phyloP scores from a whole-genome alignment of 192 early-diverging fungal genomes.

The Obelidium mucronatum region DNA sequence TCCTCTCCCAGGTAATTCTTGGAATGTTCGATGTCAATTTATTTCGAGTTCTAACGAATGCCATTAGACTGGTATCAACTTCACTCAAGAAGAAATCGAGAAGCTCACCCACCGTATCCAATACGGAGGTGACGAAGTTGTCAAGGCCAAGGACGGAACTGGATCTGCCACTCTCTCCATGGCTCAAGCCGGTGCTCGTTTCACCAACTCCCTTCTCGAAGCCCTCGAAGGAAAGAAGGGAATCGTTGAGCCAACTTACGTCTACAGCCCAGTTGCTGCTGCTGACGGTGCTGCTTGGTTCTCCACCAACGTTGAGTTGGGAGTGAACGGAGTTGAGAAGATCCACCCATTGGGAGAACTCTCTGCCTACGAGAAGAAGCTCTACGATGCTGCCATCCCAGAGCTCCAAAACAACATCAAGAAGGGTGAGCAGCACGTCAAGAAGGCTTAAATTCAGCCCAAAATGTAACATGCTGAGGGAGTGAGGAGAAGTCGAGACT shows the following conservation, averaged over 20 bases:
- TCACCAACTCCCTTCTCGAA: conserved; percentile 86
- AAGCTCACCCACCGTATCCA: conserved; percentile 94
- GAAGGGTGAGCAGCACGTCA: conserved; percentile 87
- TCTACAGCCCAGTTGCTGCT: conserved; percentile 71
- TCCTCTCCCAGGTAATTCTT: conserved; percentile 75
- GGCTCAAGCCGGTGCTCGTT: conserved; percentile 78
- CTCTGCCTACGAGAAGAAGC: conserved; percentile 81
- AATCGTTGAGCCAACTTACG: conserved; percentile 89
- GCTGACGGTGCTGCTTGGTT: conserved; percentile 68
- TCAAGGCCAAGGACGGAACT: conserved; percentile 97
- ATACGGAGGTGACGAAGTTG: conserved; percentile 97
- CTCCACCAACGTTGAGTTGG: conserved; percentile 68
- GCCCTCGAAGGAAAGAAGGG: conserved; percentile 82
- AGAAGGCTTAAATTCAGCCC: conserved; percentile 45
- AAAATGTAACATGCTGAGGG: too few relatives aligned
- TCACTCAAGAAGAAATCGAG: conserved; percentile 83
- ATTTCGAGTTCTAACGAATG: background rate
- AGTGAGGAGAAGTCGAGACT: too few relatives aligned
- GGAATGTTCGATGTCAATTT: conserved; percentile 11
- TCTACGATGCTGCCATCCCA: conserved; percentile 75
- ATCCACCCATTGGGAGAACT: conserved; percentile 82
- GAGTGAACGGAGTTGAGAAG: conserved; percentile 80
- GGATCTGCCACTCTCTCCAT: conserved; percentile 72
- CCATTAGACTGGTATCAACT: conserved; percentile 63
- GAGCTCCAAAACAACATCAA: conserved; percentile 89